Evolutionary conservation across 1,284 basidiomycete genomes (phyloP), one percentile per base, ranked within the genome.

Genomic region (Ustilago trichophora): DNA sequence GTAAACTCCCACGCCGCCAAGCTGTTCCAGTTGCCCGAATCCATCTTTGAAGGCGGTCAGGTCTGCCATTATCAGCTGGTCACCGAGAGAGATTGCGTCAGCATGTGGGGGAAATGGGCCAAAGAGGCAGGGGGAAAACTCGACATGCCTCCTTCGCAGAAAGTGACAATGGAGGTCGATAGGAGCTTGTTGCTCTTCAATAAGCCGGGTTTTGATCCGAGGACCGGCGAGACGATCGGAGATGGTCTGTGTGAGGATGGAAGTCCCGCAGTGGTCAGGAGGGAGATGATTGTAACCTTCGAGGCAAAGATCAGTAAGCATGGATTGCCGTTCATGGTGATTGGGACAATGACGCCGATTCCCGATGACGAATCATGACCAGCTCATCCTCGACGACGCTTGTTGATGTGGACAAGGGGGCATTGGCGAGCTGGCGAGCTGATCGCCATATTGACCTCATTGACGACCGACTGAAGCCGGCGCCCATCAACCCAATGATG

Each of bases 221-320:
- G 37, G 21, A 64, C 60, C n/a, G 56, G 60, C n/a, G 56, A 56
- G 49, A 4, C 56, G 53, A 27, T 59, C 6, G 60, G 48, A 19
- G 66, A 63, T 13, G 55, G 43, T 0, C 10, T 33, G 7, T 64
- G 60, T 18, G 47, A 48, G 27, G 66, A 70, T 32, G 66, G 66
- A 2, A 36, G 47, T 4, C 36, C 49, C 3, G 48, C 44, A 4
- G 56, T 57, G 18, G 31, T 70, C 0, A 19, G 56, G 0, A 25
- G 24, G 6, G 25, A 40, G 33, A 36, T 52, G 13, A 16, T 70
- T 1, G 41, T 70, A 6, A 59, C 66, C 10, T 70, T 70, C 24
- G 66, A 70, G 29, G 66, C 66, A 8, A 70, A 70, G 49, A 26
- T 70, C 21, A 59, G 55, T 22, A 55, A 50, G 33, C 66, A 70